Evolutionary conservation across 306 rosid genomes (phyloP).

Genomic region (Cucumis melo): DNA sequence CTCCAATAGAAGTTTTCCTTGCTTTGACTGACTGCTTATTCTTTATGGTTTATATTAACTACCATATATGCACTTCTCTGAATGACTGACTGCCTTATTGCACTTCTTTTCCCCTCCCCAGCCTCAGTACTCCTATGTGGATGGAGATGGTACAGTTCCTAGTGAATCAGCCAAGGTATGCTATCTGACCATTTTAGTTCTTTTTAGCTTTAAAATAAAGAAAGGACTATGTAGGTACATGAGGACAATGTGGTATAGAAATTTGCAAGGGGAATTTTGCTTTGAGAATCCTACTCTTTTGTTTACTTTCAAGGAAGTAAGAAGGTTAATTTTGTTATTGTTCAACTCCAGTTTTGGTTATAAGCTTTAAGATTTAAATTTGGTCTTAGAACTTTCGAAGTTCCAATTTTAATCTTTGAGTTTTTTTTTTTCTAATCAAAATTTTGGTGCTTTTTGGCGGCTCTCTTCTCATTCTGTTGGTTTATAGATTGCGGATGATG

Average conservation of each 20-base stretch:
- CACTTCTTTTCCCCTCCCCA: constrained; percentile 9
- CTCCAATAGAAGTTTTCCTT: no score
- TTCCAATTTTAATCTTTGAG: background rate
- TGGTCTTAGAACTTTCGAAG: background rate
- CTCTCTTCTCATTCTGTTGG: background rate
- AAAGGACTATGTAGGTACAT: background rate
- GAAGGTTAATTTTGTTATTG: background rate
- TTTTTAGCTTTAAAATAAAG: background rate
- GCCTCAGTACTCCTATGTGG: constrained; percentile 71
- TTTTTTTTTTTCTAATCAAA: background rate
- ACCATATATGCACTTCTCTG: no score
- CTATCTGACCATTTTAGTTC: constrained; percentile 10
- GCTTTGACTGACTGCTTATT: no score
- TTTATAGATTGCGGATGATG: no score
- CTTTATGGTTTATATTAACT: background rate
- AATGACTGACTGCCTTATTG: background rate
- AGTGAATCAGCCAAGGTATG: constrained; percentile 77
- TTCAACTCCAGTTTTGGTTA: background rate
- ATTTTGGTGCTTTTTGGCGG: background rate
- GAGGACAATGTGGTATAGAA: background rate
- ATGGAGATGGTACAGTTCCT: constrained; percentile 93
- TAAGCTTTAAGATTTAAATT: background rate
- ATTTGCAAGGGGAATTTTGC: background rate
- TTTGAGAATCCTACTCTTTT: background rate
- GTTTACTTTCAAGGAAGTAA: background rate